phyloP scores from a whole-genome alignment of 352 stramenopile species.

The Phytophthora nicotianae region DNA sequence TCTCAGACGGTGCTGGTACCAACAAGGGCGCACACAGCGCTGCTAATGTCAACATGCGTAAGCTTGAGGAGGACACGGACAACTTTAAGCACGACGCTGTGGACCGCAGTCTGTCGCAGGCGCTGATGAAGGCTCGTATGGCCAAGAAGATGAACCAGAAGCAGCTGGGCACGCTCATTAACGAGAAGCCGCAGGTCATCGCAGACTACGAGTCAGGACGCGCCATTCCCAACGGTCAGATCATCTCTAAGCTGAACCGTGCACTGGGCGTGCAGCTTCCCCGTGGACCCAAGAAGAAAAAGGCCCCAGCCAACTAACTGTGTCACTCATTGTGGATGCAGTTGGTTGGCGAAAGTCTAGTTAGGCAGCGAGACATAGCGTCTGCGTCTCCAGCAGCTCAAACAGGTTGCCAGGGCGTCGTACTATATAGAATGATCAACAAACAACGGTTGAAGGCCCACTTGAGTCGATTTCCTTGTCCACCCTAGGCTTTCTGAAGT shows the following conservation, averaged over 20 bases:
- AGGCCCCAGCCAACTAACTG: conserved; percentile 37
- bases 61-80: conserved; percentile 92
- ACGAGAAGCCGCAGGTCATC: conserved; percentile 97
- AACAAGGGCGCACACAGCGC: conserved; percentile 89
- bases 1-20: conserved; percentile 60
- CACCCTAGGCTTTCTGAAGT: too few relatives aligned
- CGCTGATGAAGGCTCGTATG: conserved; percentile 95
- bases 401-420: conserved; percentile 19
- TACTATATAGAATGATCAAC: conserved; percentile 43
- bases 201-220: conserved; percentile 97
- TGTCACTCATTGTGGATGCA: conserved; percentile 1
- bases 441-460: conserved; percentile 15
- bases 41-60: conserved; percentile 85
- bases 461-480: conserved; percentile 1
- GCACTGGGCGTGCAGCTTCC: conserved; percentile 91
- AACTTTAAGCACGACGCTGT: conserved; percentile 90
- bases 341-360: conserved; percentile 25
- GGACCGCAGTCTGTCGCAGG: conserved; percentile 89
- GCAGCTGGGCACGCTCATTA: conserved; percentile 94
- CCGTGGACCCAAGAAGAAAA: conserved; percentile 79
- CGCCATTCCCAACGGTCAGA: conserved; percentile 97
- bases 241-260: conserved; percentile 97
- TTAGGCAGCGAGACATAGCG: conserved; percentile 19
- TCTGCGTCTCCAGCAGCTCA: conserved; percentile 10
- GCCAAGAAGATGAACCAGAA: conserved; percentile 99